Evolutionary conservation across 148 eudicot genomes (phyloP).

Genomic region (Heliosperma pusillum): DNA sequence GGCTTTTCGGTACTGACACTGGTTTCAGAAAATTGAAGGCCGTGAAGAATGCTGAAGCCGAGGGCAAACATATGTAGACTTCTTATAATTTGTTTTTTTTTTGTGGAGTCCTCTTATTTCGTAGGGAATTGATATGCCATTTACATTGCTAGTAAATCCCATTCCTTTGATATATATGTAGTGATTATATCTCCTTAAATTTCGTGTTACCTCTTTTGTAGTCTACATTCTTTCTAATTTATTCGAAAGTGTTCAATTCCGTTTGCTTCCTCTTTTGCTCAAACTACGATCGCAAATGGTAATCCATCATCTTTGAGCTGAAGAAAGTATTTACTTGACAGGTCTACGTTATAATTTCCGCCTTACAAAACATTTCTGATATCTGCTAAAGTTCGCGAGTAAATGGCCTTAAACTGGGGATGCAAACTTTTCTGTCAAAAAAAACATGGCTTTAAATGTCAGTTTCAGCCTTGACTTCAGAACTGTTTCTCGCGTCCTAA

Average conservation of each 20-base stretch:
- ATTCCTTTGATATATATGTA: neutral
- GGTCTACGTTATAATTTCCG: too few species aligned
- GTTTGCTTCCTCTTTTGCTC: neutral
- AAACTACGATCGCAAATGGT: too few species aligned
- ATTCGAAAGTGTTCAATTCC: conserved; percentile 10
- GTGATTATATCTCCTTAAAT: conserved; percentile 7
- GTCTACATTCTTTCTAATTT: neutral
- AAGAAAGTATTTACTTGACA: too few species aligned
- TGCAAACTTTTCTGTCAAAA: too few species aligned
- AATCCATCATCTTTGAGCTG: too few species aligned
- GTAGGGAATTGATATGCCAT: conserved; percentile 2
- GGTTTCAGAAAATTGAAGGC: conserved; percentile 79
- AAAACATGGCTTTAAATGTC: too few species aligned
- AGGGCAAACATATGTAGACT: conserved; percentile 43
- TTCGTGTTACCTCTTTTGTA: conserved; percentile 9
- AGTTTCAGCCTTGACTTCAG: too few species aligned
- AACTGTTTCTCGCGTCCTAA: too few species aligned
- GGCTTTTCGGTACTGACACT: conserved; percentile 76
- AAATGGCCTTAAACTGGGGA: too few species aligned
- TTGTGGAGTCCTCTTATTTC: neutral
- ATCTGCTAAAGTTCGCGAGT: too few species aligned
- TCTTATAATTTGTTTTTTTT: conserved; percentile 9
- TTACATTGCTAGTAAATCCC: neutral
- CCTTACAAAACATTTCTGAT: too few species aligned
- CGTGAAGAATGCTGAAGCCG: conserved; percentile 30